Percentiles rank a stretch among this genome's conserved stretches.
Conservation (phyloP, 2,329 filamentous ascomycete genomes). For the Diaporthe longicolla region DNA sequence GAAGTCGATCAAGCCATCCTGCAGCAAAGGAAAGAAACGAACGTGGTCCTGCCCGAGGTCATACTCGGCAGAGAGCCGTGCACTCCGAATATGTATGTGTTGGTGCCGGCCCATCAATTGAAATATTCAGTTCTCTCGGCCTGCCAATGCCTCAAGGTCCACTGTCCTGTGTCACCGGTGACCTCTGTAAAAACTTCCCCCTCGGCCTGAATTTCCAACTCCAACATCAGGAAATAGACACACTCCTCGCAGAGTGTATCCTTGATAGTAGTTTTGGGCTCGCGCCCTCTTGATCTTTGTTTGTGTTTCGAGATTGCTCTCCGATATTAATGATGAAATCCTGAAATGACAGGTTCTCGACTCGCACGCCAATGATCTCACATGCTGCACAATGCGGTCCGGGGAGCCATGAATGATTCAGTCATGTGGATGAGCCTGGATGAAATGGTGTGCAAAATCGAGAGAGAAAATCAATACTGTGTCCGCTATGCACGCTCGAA, state of each 20-base stretch:
- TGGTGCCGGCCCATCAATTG: slow-evolving; percentile 28
- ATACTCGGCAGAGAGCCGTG: not conserved
- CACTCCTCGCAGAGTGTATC: slow-evolving; percentile 15
- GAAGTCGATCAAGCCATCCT: slow-evolving; percentile 36
- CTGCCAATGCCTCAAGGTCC: slow-evolving; percentile 13
- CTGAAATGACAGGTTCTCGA: slow-evolving; percentile 9
- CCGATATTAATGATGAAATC: not conserved
- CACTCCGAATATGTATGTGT: not conserved
- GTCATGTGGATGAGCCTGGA: not conserved
- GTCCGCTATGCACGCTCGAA: slow-evolving; percentile 13
- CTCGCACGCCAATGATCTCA: slow-evolving; percentile 14
- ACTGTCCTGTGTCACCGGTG: slow-evolving; percentile 34
- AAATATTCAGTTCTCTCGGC: slow-evolving; percentile 10
- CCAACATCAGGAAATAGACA: not conserved
- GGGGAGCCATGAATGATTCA: not conserved
- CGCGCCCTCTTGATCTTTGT: slow-evolving; percentile 40
- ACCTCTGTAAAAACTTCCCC: slow-evolving; percentile 9
- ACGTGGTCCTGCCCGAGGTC: not conserved
- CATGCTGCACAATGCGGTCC: slow-evolving; percentile 8
- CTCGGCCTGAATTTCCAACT: not conserved
- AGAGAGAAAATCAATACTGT: not conserved
- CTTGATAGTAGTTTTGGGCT: slow-evolving; percentile 27
- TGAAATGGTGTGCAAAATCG: not conserved
- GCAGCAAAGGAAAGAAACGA: slow-evolving; percentile 34
- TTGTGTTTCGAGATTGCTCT: not conserved